These are phyloP conservation scores for Naematelia encephala DNA, from an alignment of 768 basidiomycete genomes.

Conservation along the genomic window DNA sequence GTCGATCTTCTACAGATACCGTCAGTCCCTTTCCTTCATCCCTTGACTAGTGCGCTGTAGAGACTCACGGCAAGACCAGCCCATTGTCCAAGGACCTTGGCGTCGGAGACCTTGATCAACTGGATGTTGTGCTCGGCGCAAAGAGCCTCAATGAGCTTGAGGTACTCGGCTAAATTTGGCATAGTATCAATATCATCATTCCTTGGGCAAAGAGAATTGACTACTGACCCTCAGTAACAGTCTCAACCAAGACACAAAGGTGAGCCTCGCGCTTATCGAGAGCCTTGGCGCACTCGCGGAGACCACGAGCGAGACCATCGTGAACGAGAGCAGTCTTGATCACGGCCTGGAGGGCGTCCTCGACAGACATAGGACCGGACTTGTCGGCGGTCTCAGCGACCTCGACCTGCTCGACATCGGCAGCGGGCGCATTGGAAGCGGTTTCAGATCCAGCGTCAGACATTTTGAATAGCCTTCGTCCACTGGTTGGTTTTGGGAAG, in stretches of 20 bases:
- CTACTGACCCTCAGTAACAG: conserved; percentile 74
- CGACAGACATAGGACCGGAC: conserved; percentile 83
- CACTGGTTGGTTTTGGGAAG: conserved; percentile 29
- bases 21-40: conserved; percentile 2
- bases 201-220: not conserved
- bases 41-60: not conserved
- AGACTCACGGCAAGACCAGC: conserved; percentile 75
- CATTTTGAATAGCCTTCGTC: conserved; percentile 50
- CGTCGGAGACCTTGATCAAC: conserved; percentile 97
- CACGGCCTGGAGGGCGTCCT: conserved; percentile 85
- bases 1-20: conserved; percentile 72
- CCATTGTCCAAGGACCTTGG: conserved; percentile 97
- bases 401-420: conserved; percentile 64
- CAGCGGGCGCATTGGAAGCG: conserved; percentile 49
- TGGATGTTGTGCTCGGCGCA: conserved; percentile 99
- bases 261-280: conserved; percentile 98
- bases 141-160: conserved; percentile 99
- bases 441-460: conserved; percentile 52
- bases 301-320: conserved; percentile 96
- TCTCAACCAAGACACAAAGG: conserved; percentile 97
- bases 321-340: conserved; percentile 98
- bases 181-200: conserved; percentile 2
- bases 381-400: conserved; percentile 82
- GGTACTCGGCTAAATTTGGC: conserved; percentile 95
- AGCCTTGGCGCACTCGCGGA: conserved; percentile 96